Percentiles rank a stretch among this genome's conserved stretches.
phyloP scores from a whole-genome alignment of 441 rosid genomes.

The Populus hybrid region DNA sequence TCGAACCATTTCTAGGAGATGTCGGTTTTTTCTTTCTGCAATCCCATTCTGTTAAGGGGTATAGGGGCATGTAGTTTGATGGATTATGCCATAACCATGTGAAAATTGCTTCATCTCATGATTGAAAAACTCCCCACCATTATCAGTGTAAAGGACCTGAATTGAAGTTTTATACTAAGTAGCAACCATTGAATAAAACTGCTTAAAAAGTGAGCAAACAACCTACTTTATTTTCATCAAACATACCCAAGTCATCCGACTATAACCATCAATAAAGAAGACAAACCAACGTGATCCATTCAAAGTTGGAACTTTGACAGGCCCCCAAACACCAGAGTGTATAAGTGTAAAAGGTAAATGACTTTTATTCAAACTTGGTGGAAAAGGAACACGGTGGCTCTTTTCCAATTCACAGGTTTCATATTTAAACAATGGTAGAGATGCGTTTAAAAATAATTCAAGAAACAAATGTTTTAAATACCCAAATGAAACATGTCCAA shows the following conservation, averaged over 20 bases:
- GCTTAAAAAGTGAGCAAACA: not conserved
- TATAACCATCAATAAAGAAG: not conserved
- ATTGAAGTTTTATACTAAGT: not conserved
- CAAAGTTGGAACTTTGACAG: not conserved
- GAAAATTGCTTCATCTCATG: not conserved
- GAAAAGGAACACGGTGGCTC: not conserved
- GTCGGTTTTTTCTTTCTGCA: not conserved
- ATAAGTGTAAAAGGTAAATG: not conserved
- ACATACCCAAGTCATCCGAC: not conserved
- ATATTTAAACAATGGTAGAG: not conserved
- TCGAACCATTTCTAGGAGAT: not conserved
- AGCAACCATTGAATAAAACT: not conserved
- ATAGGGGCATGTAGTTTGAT: not conserved
- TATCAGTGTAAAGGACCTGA: not conserved
- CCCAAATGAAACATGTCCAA: not conserved
- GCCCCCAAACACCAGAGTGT: not conserved
- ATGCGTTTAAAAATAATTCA: not conserved
- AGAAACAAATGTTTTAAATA: not conserved
- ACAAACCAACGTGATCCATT: not conserved
- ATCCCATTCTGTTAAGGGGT: not conserved
- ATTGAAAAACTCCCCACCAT: constrained; percentile 2
- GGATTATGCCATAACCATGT: not conserved
- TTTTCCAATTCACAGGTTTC: constrained; percentile 10
- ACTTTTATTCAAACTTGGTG: not conserved
- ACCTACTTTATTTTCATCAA: constrained; percentile 2